Evolutionary conservation across 768 basidiomycete genomes (phyloP), one percentile per base, ranked within the genome.

Genomic region (Tricholoma hemisulphureum): DNA sequence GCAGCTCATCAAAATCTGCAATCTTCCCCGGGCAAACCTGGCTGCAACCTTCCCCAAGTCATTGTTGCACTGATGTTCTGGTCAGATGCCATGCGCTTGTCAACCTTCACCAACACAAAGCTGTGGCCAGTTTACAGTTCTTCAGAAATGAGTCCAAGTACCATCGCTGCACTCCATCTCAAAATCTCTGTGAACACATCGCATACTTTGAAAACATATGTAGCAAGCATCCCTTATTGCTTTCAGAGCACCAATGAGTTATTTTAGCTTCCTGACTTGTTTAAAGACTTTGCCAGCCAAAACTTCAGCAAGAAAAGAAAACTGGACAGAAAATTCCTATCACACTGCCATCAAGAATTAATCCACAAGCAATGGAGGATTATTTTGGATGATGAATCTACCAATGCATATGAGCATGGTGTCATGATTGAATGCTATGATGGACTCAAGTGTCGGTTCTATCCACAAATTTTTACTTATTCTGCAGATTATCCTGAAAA

Each of bases 111-210:
- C 1, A 68, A 57, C 14, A 63, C 69, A 2, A 61, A 61, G 4
- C 59, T 69, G 0, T 77, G 73, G 75, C 76, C 75, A 2, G 21
- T 73, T 1, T 78, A 77, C 41, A n/a, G 9, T 68, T 52, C n/a
- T 70, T 75, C 55, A 74, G 74, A 0, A 70, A 68, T 51, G 59
- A 67, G 9, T 75, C 74, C 0, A 79, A 78, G 54, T 76, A 75
- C 53, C 53, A 56, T 0, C 61, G 67, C 0, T 55, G 56, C 2
- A 64, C 64, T 7, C 73, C 73, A 1, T 54, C 51, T n/a, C 9
- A 60, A 34, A 10, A 58, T 51, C 26, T 59, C 60, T 21, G 64
- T 51, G 46, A 72, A 34, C 73, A 73, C 51, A 5, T 77, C 1
- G 73, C 69, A 6, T 75, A 58, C 31, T 31, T 58, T 26, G 31